Conservation (phyloP, 2,329 filamentous ascomycete genomes). For the Fusarium coffeatum region DNA sequence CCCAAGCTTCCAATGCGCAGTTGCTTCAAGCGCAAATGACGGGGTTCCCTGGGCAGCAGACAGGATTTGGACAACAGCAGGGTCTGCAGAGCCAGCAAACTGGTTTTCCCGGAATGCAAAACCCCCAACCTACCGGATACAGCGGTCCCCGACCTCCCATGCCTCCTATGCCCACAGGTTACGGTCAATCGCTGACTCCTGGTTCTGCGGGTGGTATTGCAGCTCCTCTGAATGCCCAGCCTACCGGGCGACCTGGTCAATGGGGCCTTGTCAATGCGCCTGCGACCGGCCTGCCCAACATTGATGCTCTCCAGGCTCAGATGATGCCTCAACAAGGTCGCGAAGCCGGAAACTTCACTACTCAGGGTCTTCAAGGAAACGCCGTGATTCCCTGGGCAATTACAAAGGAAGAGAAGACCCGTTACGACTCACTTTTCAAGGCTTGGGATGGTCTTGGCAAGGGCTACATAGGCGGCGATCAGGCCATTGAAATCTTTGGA, state of each 20-base stretch:
- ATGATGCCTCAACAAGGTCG: conserved; percentile 98
- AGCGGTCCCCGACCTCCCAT: conserved; percentile 88
- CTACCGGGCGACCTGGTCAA: conserved; percentile 90
- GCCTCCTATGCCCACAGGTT: conserved; percentile 78
- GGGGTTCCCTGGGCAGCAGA: conserved; percentile 70
- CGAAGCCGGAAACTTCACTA: conserved; percentile 84
- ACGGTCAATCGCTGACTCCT: conserved; percentile 66
- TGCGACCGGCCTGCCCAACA: conserved; percentile 88
- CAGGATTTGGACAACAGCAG: conserved; percentile 68
- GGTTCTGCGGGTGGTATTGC: conserved; percentile 70
- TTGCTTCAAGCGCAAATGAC: conserved; percentile 75
- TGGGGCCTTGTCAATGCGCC: conserved; percentile 99
- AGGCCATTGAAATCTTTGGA: conserved; percentile 96
- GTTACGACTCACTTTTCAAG: conserved; percentile 94
- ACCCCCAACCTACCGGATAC: conserved; percentile 81
- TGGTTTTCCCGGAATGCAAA: conserved; percentile 72
- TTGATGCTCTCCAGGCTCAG: conserved; percentile 88
- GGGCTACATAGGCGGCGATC: conserved; percentile 90
- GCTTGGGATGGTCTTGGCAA: conserved; percentile 97
- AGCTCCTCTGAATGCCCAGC: conserved; percentile 85
- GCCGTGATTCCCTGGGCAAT: conserved; percentile 98
- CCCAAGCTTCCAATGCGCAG: conserved; percentile 78
- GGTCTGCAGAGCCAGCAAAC: conserved; percentile 76
- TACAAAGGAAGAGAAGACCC: conserved; percentile 97
- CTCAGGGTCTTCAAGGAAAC: conserved; percentile 88